Evolutionary conservation across 352 stramenopile genomes (phyloP), one percentile per base, ranked within the genome.

Genomic region (Halophytophthora polymorphica): DNA sequence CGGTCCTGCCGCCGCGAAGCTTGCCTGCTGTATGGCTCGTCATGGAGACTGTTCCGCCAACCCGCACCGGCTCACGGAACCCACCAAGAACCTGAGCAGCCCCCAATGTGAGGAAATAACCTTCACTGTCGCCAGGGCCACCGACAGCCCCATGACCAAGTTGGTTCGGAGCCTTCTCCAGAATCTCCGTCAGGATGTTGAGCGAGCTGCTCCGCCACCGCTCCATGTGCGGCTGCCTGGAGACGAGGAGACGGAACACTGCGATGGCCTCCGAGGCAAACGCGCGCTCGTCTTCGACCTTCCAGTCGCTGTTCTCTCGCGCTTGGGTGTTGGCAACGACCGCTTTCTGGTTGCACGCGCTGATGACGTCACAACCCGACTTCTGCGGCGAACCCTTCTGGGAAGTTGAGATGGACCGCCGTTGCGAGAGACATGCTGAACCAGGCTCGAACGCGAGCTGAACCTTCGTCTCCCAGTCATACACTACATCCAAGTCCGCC

Each of bases 401-500:
- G 15, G 15, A 40, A 17, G 50, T 50, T 10, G 59, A 49, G 11
- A 53, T 58, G 5, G 71, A 58, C 12, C 73, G 69, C 17, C 76
- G 71, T 36, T 66, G 61, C 6, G 45, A 69, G 33, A 80, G 47
- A 6, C 73, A 70, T 2, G 61, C 61, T 14, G 69, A 71, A 0
- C 77, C 77, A 37, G 77, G 74, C 34, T 86, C 74, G 23, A 86
- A 46, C 0, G 53, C 54, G 19, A 64, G 49, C 38, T 65, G 53
- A 15, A 78, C 43, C 15, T 63, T 53, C 28, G 52, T 66, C 45
- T 88, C 71, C 74, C 74, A 88, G 25, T 83, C 65, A 37, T 76
- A 66, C 39, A 79, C 65, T 1, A 25, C 33, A 14, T 84, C 52
- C 18, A 89, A 52, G 23, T 69, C 44, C 12, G 33, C 35, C 28